Base-by-base conservation (phyloP, 768 basidiomycete species). In the Lactarius vividus region DNA sequence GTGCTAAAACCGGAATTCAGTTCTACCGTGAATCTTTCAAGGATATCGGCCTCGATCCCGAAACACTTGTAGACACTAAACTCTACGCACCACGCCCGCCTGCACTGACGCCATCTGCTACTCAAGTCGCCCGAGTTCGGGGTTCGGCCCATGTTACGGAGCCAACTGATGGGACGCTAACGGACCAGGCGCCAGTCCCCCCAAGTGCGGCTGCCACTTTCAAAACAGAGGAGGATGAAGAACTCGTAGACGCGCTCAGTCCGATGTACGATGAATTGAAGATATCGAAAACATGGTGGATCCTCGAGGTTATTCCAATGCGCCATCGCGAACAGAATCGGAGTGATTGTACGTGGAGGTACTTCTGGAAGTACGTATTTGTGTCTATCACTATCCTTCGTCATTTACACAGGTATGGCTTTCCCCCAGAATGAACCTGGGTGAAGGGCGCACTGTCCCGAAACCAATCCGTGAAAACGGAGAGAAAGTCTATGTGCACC, bases 201-300 rank as follows among this genome's bases (percentile, higher is more conserved):
- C 69, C 61, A 67, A 70, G n/a, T 64, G 71, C 28, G 69, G 67
- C 31, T 66, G 28, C 53, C 20, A 53, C 60, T 7, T 67, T 79
- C 69, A 76, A 73, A 33, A 84, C 67, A 2, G 77, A 90, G 71
- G 88, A 88, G 70, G 80, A 83, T 16, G 87, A 89, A 66, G 89
- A 91, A 39, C 67, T 88, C 37, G 72, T 74, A 3, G 90, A 91
- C 69, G 83, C 84, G 4, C 61, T 87, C 16, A 77, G 77, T 59
- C 78, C 76, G 0, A 72, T 80, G 4, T 83, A 85, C 63, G 89
- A 91, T 74, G 82, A 88, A 76, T 80, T 91, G 35, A 68, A 73
- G 20, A 70, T 79, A 5, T 65, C 75, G 28, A 77, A 70, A 56
- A 59, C 57, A 0, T 91, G 89, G 90, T 91, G 90, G 89, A 69